Evolutionary conservation across 2,329 filamentous ascomycete genomes (phyloP).

Genomic region (Ceratocystis papillata): DNA sequence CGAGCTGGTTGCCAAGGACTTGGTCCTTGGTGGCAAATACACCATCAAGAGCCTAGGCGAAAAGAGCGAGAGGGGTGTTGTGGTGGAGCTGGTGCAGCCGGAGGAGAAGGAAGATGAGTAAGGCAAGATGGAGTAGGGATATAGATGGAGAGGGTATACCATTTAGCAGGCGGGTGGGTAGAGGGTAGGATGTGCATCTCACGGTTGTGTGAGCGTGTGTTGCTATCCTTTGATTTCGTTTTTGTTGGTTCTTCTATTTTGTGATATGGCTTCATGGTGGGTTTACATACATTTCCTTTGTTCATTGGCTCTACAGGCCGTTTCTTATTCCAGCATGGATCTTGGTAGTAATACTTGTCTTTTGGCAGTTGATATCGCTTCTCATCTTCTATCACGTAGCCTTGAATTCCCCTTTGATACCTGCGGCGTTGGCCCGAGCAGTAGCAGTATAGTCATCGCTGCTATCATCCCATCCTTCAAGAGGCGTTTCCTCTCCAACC

Average conservation of each 20-base stretch:
- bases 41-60: constrained; percentile 40
- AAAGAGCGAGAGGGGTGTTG: constrained; percentile 31
- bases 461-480: not conserved
- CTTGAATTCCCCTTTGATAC: not conserved
- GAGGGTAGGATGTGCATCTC: not conserved
- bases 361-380: not conserved
- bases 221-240: not conserved
- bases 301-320: constrained; percentile 10
- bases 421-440: not conserved
- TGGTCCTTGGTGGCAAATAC: constrained; percentile 77
- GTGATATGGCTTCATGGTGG: not conserved
- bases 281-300: constrained; percentile 15
- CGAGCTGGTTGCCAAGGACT: constrained; percentile 88
- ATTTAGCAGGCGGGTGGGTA: too few relatives aligned
- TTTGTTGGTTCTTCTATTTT: constrained; percentile 6
- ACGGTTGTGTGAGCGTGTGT: not conserved
- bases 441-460: not conserved
- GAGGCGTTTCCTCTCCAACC: not conserved
- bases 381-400: not conserved
- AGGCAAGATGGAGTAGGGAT: too few relatives aligned
- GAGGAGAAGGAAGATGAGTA: constrained; percentile 28
- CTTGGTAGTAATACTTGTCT: not conserved
- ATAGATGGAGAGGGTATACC: not conserved
- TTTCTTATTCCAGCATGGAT: not conserved
- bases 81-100: constrained; percentile 38